Base-by-base conservation (phyloP, 441 rosid species). In the Brassica hybrid region DNA sequence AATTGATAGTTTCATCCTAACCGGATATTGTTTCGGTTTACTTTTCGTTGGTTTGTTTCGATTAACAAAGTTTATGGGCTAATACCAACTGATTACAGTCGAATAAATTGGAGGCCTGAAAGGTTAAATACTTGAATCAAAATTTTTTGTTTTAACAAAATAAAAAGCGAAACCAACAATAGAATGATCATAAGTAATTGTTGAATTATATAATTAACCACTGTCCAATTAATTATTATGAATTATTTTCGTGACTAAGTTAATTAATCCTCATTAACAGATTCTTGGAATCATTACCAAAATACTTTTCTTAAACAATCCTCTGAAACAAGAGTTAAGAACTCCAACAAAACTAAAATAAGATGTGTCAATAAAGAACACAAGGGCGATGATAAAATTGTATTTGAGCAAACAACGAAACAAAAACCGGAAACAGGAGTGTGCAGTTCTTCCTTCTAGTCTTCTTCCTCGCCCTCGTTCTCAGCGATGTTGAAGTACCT, bases 401-500 rank as follows among this genome's bases (percentile, higher is more conserved):
- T 78, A 67, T n/a, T 58, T 45, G 57, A 59, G n/a, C 30, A 10
- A 58, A 12, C 17, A 57, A 16, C 13, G 16, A 61, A 74, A 56
- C 65, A 59, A 38, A 6, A 65, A 60, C 50, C 59, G 5, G 19
- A 50, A 43, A 76, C 13, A 60, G 18, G 60, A 9, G 8, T n/a
- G n/a, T n/a, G n/a, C n/a, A n/a, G n/a, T n/a, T n/a, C n/a, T n/a
- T n/a, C n/a, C 56, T 65, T 73, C 78, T 74, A 89, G 18, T 69
- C 95, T 85, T 91, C 95, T 57, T 93, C 94, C 73, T 93, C 95
- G 3, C 82, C 94, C 65, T 90, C 95, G 65, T 91, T 93, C 86
- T 93, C 94, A 4, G 92, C 94, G 50, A 88, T 91, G 82, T 93
- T 87, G 88, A 93, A 93, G 91, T 91, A 91, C 86, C 96, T 88